These are phyloP conservation scores for Onygenales sp. DNA, from an alignment of 2,329 filamentous ascomycete genomes.

Conservation along the genomic window DNA sequence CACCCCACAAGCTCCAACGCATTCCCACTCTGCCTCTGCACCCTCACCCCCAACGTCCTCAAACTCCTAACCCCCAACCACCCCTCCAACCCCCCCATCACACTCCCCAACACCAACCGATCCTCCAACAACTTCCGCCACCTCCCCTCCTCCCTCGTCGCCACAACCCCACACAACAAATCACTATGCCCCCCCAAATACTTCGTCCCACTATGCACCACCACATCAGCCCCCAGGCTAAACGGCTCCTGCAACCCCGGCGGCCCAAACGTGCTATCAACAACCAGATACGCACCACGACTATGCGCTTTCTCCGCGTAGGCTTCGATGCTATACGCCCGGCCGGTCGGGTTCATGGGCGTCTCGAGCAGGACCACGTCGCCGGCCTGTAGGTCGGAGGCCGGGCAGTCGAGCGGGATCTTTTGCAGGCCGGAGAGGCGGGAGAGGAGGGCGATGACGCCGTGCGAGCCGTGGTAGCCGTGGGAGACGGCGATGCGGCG, in stretches of 20 bases:
- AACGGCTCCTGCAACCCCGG: slow-evolving; percentile 86
- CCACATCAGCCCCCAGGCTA: slow-evolving; percentile 65
- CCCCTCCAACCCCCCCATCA: slow-evolving; percentile 82
- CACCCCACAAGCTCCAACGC: slow-evolving; percentile 62
- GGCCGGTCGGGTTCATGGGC: slow-evolving; percentile 82
- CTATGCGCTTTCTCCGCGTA: slow-evolving; percentile 66
- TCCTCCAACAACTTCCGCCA: slow-evolving; percentile 54
- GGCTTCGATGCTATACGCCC: slow-evolving; percentile 60
- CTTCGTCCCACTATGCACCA: slow-evolving; percentile 92
- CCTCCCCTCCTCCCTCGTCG: slow-evolving; percentile 53
- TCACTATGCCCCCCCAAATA: slow-evolving; percentile 95
- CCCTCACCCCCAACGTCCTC: slow-evolving; percentile 74
- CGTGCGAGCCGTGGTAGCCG: slow-evolving; percentile 92
- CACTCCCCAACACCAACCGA: slow-evolving; percentile 65
- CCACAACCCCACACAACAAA: slow-evolving; percentile 77
- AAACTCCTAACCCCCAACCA: slow-evolving; percentile 86
- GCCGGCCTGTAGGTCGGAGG: slow-evolving; percentile 58
- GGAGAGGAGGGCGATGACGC: slow-evolving; percentile 62
- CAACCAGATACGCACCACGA: slow-evolving; percentile 64
- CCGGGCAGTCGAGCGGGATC: slow-evolving; percentile 60
- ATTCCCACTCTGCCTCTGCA: slow-evolving; percentile 65
- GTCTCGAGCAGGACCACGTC: slow-evolving; percentile 91
- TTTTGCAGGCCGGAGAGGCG: slow-evolving; percentile 67
- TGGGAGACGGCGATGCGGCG: slow-evolving; percentile 69
- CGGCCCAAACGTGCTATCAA: slow-evolving; percentile 89